Base-by-base conservation (phyloP, 805 yeast species). In the Limtongia smithiae region DNA sequence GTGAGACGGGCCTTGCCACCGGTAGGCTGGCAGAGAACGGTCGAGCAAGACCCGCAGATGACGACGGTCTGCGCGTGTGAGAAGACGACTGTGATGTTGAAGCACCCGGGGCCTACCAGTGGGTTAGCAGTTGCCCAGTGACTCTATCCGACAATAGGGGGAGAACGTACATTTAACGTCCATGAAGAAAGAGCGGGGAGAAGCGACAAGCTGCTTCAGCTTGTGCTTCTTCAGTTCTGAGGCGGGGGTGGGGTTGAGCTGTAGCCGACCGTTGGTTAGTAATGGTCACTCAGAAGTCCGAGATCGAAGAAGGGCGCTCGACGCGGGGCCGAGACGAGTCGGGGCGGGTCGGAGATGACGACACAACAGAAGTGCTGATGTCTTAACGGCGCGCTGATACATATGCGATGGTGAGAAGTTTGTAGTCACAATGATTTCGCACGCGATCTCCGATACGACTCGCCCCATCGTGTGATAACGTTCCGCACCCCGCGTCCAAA, bases 31-130 rank as follows among this genome's bases (percentile, higher is more conserved):
- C 97, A 90, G 72, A 93, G 85, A 62, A 93, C 97, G 64, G 96
- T 88, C 64, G 97, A 83, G 80, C 99, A 93, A 50, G 95, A 82
- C 71, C 94, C 97, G 82, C 99, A 93, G 70, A 96, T 85, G 70
- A 93, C 98, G 69, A 97, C 97, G 68, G 98, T 93, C 82, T 93
- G 98, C 65, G 99, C 97, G 77, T 93, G 98, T 62, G 97, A 91
- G 85, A 93, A 93, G 65, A 93, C 97, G 66, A 97, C 91, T 76
- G 98, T 89, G 80, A 93, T 93, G 83, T 83, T 85, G 74, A 91
- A 81, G 81, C 99, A 93, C 69, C 98, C 97, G 76, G 95, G 97
- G 78, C 61, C 59, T 55, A 14, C n/a, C 3, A 9, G 14, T 15
- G 3, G 8, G 21, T 15, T 40, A 22, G 28, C n/a, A 4, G n/a